Base-by-base conservation (phyloP, 441 rosid genomes). In the Brassica hybrid region DNA sequence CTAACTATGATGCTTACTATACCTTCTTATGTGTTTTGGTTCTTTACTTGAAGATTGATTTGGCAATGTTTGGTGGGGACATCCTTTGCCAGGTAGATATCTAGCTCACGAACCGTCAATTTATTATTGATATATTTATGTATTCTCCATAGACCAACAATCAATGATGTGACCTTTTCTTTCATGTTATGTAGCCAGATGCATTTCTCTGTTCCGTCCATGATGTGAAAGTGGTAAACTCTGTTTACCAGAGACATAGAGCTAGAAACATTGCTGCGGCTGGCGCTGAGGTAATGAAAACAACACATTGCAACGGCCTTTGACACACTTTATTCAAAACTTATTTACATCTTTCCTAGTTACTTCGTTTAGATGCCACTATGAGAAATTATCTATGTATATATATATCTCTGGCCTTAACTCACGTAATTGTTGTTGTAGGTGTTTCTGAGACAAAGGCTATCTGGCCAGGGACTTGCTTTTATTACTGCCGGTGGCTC, bases 41-140 rank as follows among this genome's bases (percentile, higher is more conserved):
- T 6, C n/a, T 61, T 66, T 16, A 73, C 56, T 54, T 79, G 65
- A 83, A 96, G 98, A 79, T 96, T 82, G 97, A 96, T 86, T 80
- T 96, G 83, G 96, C 97, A 17, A 84, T 89, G 88, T 92, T 96
- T 83, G 96, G 97, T 18, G 99, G 99, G 69, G 97, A 91, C 76
- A 88, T 96, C 65, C 85, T 92, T 64, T 96, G 98, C 76, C 99
- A 92, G 98, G 99, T 94, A 88, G n/a, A n/a, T n/a, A n/a, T n/a
- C n/a, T 62, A 71, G 41, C 82, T 74, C 6, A 70, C 73, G 21
- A 43, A 6, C 21, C 14, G 1, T 34, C 48, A 9, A 16, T 2
- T 17, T 12, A 0, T 62, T 8, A 14, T 63, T 63, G 45, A 8
- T 9, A 62, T n/a, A n/a, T n/a, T n/a, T 62, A 32, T 32, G 10